These are phyloP conservation scores for Aspergillus sp. DNA, from an alignment of 2,329 filamentous ascomycete genomes.

Conservation along the genomic window DNA sequence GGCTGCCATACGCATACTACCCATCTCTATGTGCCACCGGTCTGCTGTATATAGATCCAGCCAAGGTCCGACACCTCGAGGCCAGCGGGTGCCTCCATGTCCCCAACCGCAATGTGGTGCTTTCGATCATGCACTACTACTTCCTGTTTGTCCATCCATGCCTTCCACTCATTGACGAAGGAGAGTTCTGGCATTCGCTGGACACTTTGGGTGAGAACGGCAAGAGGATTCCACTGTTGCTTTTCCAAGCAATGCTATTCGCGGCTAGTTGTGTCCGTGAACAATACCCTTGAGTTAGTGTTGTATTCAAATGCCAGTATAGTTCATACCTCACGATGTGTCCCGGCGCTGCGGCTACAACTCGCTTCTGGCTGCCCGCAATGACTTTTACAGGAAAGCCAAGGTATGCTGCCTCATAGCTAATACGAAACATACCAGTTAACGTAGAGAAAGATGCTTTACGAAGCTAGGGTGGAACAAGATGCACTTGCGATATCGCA, in stretches of 20 bases:
- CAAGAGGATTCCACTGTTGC: not conserved
- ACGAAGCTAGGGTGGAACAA: not conserved
- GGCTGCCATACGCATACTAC: not conserved
- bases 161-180: not conserved
- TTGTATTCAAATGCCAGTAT: not conserved
- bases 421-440: no score
- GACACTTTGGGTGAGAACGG: not conserved
- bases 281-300: not conserved
- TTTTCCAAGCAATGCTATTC: not conserved
- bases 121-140: not conserved
- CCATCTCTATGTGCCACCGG: not conserved
- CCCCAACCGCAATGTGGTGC: not conserved
- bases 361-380: not conserved
- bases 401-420: not conserved
- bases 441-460: not conserved
- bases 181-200: not conserved
- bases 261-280: not conserved
- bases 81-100: not conserved
- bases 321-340: not conserved
- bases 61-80: not conserved
- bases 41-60: not conserved
- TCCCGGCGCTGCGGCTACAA: not conserved
- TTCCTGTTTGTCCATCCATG: not conserved
- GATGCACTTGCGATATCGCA: not conserved
- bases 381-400: not conserved